These are phyloP conservation scores for Trichophyton simii DNA, from an alignment of 2,329 filamentous ascomycete species.

Conservation along the genomic window DNA sequence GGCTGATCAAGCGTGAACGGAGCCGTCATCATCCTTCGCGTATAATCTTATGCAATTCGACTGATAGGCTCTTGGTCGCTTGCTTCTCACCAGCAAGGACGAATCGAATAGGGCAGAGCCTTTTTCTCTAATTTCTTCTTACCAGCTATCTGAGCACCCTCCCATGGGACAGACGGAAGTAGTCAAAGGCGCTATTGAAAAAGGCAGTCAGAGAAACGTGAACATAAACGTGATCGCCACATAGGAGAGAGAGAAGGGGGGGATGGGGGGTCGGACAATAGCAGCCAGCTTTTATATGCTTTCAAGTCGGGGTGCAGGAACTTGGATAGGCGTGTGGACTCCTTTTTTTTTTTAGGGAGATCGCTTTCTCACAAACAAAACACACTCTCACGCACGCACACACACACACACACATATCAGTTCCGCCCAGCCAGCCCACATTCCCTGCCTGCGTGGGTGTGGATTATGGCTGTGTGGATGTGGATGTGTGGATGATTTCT, in stretches of 20 bases:
- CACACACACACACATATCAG: no score
- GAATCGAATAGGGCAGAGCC: neutral
- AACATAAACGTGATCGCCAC: neutral
- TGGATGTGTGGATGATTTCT: neutral
- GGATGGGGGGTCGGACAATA: neutral
- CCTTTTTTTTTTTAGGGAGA: neutral
- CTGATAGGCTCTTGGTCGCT: neutral
- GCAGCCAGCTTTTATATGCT: neutral
- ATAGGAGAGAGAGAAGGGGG: neutral
- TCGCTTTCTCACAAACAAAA: neutral
- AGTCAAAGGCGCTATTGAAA: neutral
- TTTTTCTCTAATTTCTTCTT: neutral
- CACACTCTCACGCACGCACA: neutral
- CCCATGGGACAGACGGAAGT: neutral
- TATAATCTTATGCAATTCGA: neutral
- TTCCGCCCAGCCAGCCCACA: neutral
- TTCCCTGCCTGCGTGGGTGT: neutral
- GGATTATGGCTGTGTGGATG: no score
- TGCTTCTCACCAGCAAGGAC: neutral
- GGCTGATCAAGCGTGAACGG: neutral
- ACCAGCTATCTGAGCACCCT: neutral
- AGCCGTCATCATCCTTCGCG: neutral
- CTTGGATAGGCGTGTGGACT: neutral
- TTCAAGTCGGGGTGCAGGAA: constrained; percentile 2
- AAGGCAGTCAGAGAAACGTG: neutral